A percentile compares a stretch with the other conserved stretches of the same genome.
Conservation (phyloP, 345 rosid genomes). For the Aegle marmelos region DNA sequence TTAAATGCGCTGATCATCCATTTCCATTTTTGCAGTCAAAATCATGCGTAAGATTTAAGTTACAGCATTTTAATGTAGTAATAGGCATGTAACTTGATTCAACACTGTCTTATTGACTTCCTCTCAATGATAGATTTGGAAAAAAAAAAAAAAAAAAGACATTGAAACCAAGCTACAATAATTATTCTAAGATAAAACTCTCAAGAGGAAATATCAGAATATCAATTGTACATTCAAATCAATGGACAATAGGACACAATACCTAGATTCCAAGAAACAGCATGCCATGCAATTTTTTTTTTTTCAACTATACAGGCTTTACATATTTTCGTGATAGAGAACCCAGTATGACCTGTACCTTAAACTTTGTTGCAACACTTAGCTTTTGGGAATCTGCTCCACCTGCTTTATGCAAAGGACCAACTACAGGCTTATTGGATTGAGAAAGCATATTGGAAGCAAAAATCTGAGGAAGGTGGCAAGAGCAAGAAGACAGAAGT, state of each 20-base stretch:
- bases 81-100: neutral
- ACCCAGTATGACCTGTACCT: slow-evolving; percentile 42
- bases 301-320: slow-evolving; percentile 5
- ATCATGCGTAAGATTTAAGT: neutral
- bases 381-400: slow-evolving; percentile 96
- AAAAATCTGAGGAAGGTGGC: slow-evolving; percentile 86
- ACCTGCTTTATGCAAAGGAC: slow-evolving; percentile 87
- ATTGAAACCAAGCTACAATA: neutral
- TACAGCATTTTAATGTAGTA: neutral
- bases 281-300: neutral
- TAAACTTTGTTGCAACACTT: slow-evolving; percentile 90
- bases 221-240: neutral
- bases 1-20: neutral
- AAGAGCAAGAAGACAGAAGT: slow-evolving; percentile 83
- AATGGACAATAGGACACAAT: neutral
- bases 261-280: neutral
- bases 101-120: neutral
- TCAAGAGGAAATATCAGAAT: neutral
- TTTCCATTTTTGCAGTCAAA: neutral
- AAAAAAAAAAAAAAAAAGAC: too few species aligned
- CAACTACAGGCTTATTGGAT: slow-evolving; percentile 69
- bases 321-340: neutral
- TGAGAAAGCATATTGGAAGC: slow-evolving; percentile 85
- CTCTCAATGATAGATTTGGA: neutral
- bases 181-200: neutral